A percentile compares a stretch with the other conserved stretches of the same genome.
Conservation (phyloP, 2,329 filamentous ascomycete species). For the Didymella glomerata region DNA sequence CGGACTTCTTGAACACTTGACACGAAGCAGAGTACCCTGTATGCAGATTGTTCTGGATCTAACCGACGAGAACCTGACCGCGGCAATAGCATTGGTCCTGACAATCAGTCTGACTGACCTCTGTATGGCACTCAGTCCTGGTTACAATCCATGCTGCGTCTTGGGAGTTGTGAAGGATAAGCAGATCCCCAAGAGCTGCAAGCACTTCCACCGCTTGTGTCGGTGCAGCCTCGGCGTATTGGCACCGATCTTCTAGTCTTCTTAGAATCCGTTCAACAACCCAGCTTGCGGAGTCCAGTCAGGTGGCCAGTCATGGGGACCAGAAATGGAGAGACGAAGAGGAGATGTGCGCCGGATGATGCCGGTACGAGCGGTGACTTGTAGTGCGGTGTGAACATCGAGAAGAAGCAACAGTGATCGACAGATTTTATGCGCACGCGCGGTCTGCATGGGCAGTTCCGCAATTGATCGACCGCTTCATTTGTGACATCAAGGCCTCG, state of each 20-base stretch:
- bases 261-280: background rate
- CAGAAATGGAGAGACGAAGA: background rate
- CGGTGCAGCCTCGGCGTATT: background rate
- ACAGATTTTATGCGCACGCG: background rate
- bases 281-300: background rate
- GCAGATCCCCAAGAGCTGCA: background rate
- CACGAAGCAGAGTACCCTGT: background rate
- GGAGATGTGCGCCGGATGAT: background rate
- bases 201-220: background rate
- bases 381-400: background rate
- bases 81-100: background rate
- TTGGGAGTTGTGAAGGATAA: background rate
- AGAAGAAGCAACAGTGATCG: background rate
- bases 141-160: background rate
- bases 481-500: background rate
- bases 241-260: background rate
- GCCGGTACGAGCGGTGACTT: background rate
- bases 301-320: background rate
- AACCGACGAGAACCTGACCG: background rate
- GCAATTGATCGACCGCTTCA: slow-evolving; percentile 5
- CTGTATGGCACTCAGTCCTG: background rate
- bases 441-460: background rate
- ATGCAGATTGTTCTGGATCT: background rate
- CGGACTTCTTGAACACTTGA: background rate
- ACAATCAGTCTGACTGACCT: background rate